Percentiles rank a stretch among this genome's conserved stretches.
Evolutionary conservation across 805 yeast species (phyloP).

Genomic region (Kregervanrija delftensis): DNA sequence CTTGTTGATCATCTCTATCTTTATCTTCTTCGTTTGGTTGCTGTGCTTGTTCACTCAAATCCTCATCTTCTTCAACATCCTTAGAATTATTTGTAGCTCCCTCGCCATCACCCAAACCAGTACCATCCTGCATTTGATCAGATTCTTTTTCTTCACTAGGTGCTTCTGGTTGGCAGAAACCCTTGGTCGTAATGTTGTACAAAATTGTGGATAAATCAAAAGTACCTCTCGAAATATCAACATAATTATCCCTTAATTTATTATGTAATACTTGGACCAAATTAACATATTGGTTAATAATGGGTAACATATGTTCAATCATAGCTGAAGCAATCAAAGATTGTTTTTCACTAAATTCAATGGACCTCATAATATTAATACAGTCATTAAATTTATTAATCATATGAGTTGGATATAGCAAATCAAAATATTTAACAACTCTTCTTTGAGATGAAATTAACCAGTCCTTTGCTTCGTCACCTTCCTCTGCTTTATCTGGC

Average conservation of each 20-base stretch:
- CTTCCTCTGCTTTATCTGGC: conserved; percentile 31
- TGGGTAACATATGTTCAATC: conserved; percentile 52
- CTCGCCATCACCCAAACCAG: conserved; percentile 81
- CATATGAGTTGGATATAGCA: conserved; percentile 21
- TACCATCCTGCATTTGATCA: conserved; percentile 68
- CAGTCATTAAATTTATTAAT: conserved; percentile 17
- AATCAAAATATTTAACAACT: conserved; percentile 34
- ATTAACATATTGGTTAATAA: conserved; percentile 51
- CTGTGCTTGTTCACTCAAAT: conserved; percentile 68
- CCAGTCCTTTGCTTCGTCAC: conserved; percentile 41
- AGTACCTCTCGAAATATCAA: conserved; percentile 52
- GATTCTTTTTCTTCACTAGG: conserved; percentile 57
- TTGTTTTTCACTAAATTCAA: conserved; percentile 32
- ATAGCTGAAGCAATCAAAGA: conserved; percentile 40
- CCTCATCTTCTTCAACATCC: conserved; percentile 89
- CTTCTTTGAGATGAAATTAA: conserved; percentile 42
- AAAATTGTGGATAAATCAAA: conserved; percentile 51
- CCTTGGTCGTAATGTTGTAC: conserved; percentile 59
- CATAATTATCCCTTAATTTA: conserved; percentile 42
- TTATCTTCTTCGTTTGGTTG: conserved; percentile 68
- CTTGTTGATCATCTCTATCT: conserved; percentile 54
- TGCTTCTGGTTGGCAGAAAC: conserved; percentile 90
- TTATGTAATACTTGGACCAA: conserved; percentile 38
- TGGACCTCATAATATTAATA: conserved; percentile 27
- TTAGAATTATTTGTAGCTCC: conserved; percentile 79